Evolutionary conservation across 208 protist genomes (phyloP).

Genomic region (Wallacemonas sp.): DNA sequence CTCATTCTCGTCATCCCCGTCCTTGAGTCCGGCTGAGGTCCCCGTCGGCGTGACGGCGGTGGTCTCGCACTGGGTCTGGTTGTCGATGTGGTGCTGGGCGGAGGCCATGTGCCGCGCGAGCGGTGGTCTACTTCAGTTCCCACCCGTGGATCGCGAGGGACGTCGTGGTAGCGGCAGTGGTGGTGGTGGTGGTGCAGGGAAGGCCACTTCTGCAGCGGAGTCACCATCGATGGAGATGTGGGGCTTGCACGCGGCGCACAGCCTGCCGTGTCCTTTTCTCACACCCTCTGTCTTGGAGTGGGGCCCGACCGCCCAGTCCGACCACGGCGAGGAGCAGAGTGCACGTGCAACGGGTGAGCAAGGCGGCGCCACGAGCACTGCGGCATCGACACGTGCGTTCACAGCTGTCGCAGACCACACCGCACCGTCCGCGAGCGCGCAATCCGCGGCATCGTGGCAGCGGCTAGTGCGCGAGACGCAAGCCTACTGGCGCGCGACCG

Average conservation of each 20-base stretch:
- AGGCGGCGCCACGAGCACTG: too few relatives aligned
- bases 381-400: too few relatives aligned
- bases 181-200: too few relatives aligned
- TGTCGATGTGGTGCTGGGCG: constrained; percentile 52
- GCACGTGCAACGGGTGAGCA: too few relatives aligned
- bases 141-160: neutral
- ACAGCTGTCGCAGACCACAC: too few relatives aligned
- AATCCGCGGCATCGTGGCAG: constrained; percentile 1
- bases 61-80: constrained; percentile 37
- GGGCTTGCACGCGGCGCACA: neutral
- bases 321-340: too few relatives aligned
- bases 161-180: too few relatives aligned
- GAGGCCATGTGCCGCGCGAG: constrained; percentile 49
- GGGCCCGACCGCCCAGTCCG: neutral
- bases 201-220: too few relatives aligned
- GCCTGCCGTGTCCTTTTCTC: constrained; percentile 14
- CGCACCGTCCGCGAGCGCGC: too few relatives aligned
- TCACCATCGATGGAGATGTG: neutral
- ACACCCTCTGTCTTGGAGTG: neutral
- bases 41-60: constrained; percentile 8
- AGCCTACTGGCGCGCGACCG: constrained; percentile 8
- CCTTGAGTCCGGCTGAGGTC: neutral
- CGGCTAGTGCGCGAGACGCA: neutral
- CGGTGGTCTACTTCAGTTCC: constrained; percentile 28
- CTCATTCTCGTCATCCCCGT: neutral